Conservation (phyloP, 257 asterid species). For the Solanum virginianum region DNA sequence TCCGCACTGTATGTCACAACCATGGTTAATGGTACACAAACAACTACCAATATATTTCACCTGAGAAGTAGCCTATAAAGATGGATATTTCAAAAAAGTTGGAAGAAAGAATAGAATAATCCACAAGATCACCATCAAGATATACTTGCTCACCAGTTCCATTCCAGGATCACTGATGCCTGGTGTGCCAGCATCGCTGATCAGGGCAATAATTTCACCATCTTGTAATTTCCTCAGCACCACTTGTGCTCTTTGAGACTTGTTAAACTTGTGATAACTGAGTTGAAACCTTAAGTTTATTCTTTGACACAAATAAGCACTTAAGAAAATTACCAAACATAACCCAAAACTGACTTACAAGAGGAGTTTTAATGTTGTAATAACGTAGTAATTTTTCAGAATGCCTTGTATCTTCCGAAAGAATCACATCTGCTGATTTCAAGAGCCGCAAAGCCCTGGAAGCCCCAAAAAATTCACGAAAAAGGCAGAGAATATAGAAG, state of each 20-base stretch:
- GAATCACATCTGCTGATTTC: slow-evolving; percentile 77
- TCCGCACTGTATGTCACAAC: neutral
- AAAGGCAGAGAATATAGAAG: neutral
- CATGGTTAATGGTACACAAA: neutral
- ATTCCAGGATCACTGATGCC: slow-evolving; percentile 93
- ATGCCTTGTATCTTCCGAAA: slow-evolving; percentile 91
- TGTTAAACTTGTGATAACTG: slow-evolving; percentile 93
- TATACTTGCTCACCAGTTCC: slow-evolving; percentile 55
- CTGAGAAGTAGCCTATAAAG: neutral
- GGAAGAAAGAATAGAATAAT: neutral
- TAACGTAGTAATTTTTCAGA: slow-evolving; percentile 79
- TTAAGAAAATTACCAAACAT: neutral
- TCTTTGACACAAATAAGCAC: slow-evolving; percentile 12
- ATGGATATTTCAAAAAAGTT: neutral
- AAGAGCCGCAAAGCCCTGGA: slow-evolving; percentile 73
- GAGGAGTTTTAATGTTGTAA: slow-evolving; percentile 76
- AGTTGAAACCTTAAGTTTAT: slow-evolving; percentile 53
- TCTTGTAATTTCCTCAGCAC: slow-evolving; percentile 55
- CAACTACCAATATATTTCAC: neutral
- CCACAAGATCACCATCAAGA: neutral
- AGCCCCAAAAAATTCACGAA: neutral
- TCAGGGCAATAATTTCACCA: slow-evolving; percentile 80
- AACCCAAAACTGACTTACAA: slow-evolving; percentile 37
- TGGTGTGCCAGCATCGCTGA: slow-evolving; percentile 93
- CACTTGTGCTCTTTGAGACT: slow-evolving; percentile 66